A percentile compares a stretch with the other conserved stretches of the same genome.
These are phyloP conservation scores for Dictyostelium capitatum DNA, from an alignment of 78 protist species.

Conservation along the genomic window DNA sequence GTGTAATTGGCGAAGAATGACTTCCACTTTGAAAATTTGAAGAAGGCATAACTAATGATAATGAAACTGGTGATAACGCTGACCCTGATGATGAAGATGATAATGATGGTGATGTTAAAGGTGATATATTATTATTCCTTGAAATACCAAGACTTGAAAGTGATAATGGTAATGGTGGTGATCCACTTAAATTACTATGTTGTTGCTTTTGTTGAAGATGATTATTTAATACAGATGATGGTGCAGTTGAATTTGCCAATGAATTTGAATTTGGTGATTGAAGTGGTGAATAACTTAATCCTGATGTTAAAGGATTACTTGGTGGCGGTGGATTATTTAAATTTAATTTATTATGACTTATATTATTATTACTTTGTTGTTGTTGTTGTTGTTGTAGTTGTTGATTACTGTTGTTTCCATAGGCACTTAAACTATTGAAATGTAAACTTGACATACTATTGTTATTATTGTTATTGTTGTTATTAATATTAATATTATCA, in stretches of 20 bases:
- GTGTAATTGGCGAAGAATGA: neutral
- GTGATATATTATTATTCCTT: neutral
- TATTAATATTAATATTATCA: conserved; percentile 8
- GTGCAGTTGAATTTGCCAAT: neutral
- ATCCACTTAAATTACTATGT: conserved; percentile 13
- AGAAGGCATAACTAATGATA: neutral
- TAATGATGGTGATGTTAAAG: conserved; percentile 3
- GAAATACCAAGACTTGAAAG: neutral
- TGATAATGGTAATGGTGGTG: conserved; percentile 4
- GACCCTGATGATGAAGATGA: conserved; percentile 41
- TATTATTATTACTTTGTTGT: neutral
- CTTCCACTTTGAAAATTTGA: neutral
- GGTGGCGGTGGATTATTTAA: conserved; percentile 11
- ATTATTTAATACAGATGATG: neutral
- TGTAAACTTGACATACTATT: neutral
- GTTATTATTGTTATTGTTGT: neutral
- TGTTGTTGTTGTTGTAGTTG: neutral
- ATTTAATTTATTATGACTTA: neutral
- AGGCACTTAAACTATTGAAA: conserved; percentile 8
- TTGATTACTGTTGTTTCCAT: conserved; percentile 6
- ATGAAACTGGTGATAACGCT: conserved; percentile 10
- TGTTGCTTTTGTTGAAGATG: neutral
- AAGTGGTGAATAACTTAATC: neutral
- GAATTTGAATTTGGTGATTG: conserved; percentile 15
- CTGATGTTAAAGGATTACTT: neutral